Evolutionary conservation across 1,139 yeast species (phyloP).

Genomic region (Yamadazyma triangularis): DNA sequence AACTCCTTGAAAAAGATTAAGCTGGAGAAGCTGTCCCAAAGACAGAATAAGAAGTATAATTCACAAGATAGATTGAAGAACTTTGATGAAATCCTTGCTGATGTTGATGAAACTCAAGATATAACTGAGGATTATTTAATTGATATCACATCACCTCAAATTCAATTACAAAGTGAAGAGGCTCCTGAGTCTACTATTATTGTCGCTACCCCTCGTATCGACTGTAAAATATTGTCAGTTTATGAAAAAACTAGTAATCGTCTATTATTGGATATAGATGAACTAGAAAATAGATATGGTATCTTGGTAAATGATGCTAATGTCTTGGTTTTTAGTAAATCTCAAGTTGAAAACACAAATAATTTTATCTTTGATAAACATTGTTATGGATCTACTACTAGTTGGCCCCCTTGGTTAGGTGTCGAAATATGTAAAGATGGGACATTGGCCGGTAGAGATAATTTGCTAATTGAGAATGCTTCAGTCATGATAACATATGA

Average conservation of each 20-base stretch:
- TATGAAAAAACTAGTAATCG: constrained; percentile 22
- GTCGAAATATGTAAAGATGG: constrained; percentile 39
- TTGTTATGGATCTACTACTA: constrained; percentile 33
- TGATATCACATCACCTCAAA: constrained; percentile 79
- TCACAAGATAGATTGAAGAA: constrained; percentile 26
- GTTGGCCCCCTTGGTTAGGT: constrained; percentile 50
- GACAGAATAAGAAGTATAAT: background rate
- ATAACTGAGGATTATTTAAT: constrained; percentile 62
- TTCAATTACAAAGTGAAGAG: constrained; percentile 69
- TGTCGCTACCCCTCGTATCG: constrained; percentile 36
- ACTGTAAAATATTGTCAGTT: constrained; percentile 37
- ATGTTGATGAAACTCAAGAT: constrained; percentile 35
- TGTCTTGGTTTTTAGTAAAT: constrained; percentile 35
- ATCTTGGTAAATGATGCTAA: constrained; percentile 34
- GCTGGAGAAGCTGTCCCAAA: constrained; percentile 1
- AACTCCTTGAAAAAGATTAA: background rate
- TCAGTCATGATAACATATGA: constrained; percentile 35
- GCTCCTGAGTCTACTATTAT: constrained; percentile 59
- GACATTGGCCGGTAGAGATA: constrained; percentile 31
- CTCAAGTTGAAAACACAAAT: constrained; percentile 12
- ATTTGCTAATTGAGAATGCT: constrained; percentile 34
- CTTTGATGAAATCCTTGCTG: constrained; percentile 51
- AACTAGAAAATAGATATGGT: constrained; percentile 36
- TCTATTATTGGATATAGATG: constrained; percentile 19
- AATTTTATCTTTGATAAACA: constrained; percentile 20